Percentiles rank a stretch among this genome's conserved stretches.
Evolutionary conservation across 768 basidiomycete species (phyloP).

Genomic region (Flagelloscypha sp.): DNA sequence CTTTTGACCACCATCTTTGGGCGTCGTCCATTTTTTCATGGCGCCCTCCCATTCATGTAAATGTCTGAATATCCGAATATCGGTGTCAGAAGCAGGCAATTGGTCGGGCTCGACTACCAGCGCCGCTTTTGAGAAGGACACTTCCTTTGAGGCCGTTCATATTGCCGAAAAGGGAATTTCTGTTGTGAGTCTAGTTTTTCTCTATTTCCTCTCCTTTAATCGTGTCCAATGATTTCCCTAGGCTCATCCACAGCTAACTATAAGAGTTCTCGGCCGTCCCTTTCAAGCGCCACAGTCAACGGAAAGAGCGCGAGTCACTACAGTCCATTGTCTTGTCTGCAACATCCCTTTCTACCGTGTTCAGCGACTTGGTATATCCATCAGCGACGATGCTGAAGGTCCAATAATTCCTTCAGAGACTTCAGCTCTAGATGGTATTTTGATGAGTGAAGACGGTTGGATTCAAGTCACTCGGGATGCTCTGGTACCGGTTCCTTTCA

Average conservation of each 20-base stretch:
- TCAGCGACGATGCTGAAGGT: slow-evolving; percentile 53
- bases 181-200: slow-evolving; percentile 39
- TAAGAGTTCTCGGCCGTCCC: slow-evolving; percentile 48
- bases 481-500: slow-evolving; percentile 37
- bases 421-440: slow-evolving; percentile 66
- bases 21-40: too few relatives aligned
- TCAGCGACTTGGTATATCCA: slow-evolving; percentile 46
- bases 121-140: slow-evolving; percentile 34
- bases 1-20: too few relatives aligned
- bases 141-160: slow-evolving; percentile 45
- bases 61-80: slow-evolving; percentile 67
- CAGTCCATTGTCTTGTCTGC: slow-evolving; percentile 65
- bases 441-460: slow-evolving; percentile 65
- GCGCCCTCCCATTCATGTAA: slow-evolving; percentile 44
- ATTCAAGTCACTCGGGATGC: slow-evolving; percentile 60
- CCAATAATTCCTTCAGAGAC: slow-evolving; percentile 64
- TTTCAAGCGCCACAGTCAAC: slow-evolving; percentile 34
- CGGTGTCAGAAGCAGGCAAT: slow-evolving; percentile 25
- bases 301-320: slow-evolving; percentile 50
- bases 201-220: slow-evolving; percentile 6
- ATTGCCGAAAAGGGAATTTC: slow-evolving; percentile 61
- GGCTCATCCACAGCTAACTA: slow-evolving; percentile 64
- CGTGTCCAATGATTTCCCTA: slow-evolving; percentile 20
- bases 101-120: slow-evolving; percentile 23
- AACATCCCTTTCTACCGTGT: slow-evolving; percentile 61